Conservation (phyloP, 208 protist species). For the Ichthyophonus hoferi region DNA sequence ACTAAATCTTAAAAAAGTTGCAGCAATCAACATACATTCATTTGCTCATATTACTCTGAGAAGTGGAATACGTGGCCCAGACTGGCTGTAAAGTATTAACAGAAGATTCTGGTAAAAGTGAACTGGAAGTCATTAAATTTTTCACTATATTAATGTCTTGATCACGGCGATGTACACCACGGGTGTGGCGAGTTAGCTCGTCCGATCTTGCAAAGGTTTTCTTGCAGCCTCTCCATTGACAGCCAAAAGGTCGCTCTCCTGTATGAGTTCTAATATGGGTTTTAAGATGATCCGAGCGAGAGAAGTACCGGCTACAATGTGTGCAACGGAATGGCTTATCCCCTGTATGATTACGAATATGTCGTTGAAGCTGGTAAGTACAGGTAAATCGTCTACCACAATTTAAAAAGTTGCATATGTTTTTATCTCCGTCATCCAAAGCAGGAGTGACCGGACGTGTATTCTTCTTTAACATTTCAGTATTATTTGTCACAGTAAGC, state of each 20-base stretch:
- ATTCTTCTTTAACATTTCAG: no score
- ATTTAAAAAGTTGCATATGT: not conserved
- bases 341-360: conserved; percentile 30
- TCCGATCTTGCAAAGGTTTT: conserved; percentile 33
- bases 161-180: conserved; percentile 11
- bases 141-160: no score
- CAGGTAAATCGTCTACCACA: not conserved
- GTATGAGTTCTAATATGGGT: conserved; percentile 32
- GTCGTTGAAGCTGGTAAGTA: not conserved
- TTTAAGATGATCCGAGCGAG: not conserved
- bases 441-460: no score
- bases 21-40: no score
- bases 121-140: no score
- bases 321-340: not conserved
- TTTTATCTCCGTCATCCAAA: not conserved
- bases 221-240: conserved; percentile 10
- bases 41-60: no score
- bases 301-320: not conserved
- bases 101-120: no score
- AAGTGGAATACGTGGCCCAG: no score
- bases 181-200: conserved; percentile 35
- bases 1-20: no score
- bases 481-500: no score
- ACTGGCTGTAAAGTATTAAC: no score
- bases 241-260: conserved; percentile 10